Conservation (phyloP, 2,329 filamentous ascomycete genomes). For the Talaromyces sp. region DNA sequence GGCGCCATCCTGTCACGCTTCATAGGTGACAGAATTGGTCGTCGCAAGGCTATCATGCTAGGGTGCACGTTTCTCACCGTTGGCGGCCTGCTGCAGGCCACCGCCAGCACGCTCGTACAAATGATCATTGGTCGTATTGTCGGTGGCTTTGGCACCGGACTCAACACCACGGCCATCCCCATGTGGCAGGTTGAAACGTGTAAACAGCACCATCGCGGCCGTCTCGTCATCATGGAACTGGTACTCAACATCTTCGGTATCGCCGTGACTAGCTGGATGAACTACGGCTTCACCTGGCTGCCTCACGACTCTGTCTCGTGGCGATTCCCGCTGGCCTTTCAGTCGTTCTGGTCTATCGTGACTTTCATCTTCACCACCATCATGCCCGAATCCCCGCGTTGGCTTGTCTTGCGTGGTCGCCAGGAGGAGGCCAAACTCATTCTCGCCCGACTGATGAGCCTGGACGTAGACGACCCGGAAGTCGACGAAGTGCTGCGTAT, state of each 20-base stretch:
- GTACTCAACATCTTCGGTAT: conserved; percentile 25
- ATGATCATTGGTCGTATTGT: conserved; percentile 45
- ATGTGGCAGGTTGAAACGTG: conserved; percentile 20
- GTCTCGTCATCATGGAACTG: conserved; percentile 20
- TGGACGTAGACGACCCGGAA: conserved; percentile 18
- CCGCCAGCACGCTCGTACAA: conserved; percentile 35
- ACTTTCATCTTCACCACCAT: conserved; percentile 29
- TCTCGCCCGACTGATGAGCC: neutral
- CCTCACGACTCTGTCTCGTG: conserved; percentile 26
- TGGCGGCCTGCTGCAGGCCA: conserved; percentile 41
- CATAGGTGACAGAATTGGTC: conserved; percentile 44
- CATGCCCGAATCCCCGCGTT: conserved; percentile 2
- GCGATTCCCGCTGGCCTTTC: conserved; percentile 41
- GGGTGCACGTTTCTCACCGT: conserved; percentile 47
- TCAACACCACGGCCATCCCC: conserved; percentile 48
- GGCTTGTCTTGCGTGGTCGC: neutral
- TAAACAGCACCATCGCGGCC: conserved; percentile 1
- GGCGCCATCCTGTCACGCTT: conserved; percentile 39
- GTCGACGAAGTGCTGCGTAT: conserved; percentile 9
- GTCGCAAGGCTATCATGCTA: conserved; percentile 40
- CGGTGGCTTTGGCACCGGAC: conserved; percentile 43
- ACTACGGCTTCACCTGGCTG: conserved; percentile 38
- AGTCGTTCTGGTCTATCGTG: conserved; percentile 39
- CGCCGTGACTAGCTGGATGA: conserved; percentile 3
- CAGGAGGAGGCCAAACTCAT: conserved; percentile 12